Conservation (phyloP, 164 flowering plant genomes). For the Echeveria elegans region DNA sequence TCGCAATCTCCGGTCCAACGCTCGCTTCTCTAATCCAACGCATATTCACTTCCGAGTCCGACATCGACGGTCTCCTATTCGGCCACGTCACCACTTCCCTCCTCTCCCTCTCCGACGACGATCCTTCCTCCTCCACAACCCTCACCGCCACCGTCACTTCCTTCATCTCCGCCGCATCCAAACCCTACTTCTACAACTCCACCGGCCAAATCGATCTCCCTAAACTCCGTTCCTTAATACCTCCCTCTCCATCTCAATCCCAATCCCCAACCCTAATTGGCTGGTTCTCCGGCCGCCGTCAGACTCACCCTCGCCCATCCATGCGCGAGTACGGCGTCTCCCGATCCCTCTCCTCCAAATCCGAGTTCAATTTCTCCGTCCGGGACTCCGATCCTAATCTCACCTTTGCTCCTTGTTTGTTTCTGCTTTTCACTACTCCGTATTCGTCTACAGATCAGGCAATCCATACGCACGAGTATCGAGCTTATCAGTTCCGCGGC, state of each 20-base stretch:
- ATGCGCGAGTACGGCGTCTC: slow-evolving; percentile 48
- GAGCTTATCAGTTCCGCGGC: slow-evolving; percentile 46
- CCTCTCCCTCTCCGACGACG: slow-evolving; percentile 58
- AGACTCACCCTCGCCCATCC: slow-evolving; percentile 63
- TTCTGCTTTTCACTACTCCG: slow-evolving; percentile 59
- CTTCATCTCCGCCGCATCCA: slow-evolving; percentile 38
- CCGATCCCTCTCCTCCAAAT: slow-evolving; percentile 27
- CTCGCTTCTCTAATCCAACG: slow-evolving; percentile 81
- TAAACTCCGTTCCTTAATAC: slow-evolving; percentile 21
- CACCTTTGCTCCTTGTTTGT: slow-evolving; percentile 30
- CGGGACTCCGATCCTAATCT: slow-evolving; percentile 10
- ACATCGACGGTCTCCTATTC: slow-evolving; percentile 75
- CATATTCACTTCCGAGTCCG: slow-evolving; percentile 46
- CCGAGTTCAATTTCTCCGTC: slow-evolving; percentile 17
- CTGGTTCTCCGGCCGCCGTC: slow-evolving; percentile 71
- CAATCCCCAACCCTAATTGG: slow-evolving; percentile 38
- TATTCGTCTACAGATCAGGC: slow-evolving; percentile 31
- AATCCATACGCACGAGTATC: slow-evolving; percentile 80
- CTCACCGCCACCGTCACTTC: slow-evolving; percentile 48
- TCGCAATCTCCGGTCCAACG: slow-evolving; percentile 71
- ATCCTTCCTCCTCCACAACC: slow-evolving; percentile 21
- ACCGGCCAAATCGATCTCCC: slow-evolving; percentile 29
- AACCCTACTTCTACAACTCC: slow-evolving; percentile 47
- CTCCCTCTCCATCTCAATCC: slow-evolving; percentile 9
- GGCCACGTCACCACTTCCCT: slow-evolving; percentile 48